Conservation (phyloP, 78 protist genomes). For the Dictyostelium purpureum region DNA sequence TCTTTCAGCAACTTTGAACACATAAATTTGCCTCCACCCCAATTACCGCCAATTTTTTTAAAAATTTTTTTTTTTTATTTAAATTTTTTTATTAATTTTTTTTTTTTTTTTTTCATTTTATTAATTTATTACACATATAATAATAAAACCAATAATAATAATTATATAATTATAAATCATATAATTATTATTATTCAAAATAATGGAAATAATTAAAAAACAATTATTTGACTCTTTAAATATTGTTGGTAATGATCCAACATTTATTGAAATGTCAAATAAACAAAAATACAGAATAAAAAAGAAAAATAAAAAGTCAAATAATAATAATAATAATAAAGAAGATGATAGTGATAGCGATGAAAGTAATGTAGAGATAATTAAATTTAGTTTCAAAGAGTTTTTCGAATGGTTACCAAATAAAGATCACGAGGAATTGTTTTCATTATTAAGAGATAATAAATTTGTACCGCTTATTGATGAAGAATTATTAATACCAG, state of each 20-base stretch:
- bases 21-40: no score
- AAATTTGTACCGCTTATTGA: not conserved
- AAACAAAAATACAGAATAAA: not conserved
- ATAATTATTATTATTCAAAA: no score
- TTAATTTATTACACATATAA: not conserved
- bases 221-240: constrained; percentile 8
- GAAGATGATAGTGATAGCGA: no score
- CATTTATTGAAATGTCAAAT: not conserved
- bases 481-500: not conserved
- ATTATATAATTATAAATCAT: no score
- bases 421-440: not conserved
- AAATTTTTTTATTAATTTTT: not conserved
- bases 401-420: not conserved
- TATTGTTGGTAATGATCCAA: not conserved
- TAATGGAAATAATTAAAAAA: constrained; percentile 6
- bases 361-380: not conserved
- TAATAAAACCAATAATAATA: no score
- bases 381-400: not conserved
- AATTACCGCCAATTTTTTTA: no score
- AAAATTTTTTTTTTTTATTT: not conserved
- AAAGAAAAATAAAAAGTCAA: not conserved
- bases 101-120: not conserved
- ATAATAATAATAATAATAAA: no score
- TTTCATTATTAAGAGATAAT: not conserved
- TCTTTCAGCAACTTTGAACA: no score